Evolutionary conservation across 176 grass and related monocot genomes (phyloP).

Genomic region (Alloteropsis semialata): DNA sequence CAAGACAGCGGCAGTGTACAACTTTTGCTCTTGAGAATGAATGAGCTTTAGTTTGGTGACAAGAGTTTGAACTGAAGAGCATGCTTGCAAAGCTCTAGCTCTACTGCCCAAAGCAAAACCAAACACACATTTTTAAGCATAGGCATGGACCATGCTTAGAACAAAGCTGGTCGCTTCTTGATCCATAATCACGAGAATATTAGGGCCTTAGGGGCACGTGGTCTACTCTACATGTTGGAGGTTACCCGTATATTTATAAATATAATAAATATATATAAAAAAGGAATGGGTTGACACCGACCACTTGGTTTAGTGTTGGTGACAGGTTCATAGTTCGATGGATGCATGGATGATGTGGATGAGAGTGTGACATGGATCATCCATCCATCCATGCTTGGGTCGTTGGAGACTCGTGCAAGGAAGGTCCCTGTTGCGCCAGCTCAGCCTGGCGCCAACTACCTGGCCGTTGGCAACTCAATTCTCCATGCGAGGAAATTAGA

Average conservation of each 20-base stretch:
- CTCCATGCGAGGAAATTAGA: background rate
- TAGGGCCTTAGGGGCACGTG: background rate
- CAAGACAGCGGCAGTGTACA: background rate
- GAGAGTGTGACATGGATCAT: background rate
- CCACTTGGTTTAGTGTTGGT: background rate
- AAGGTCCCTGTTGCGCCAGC: constrained; percentile 3
- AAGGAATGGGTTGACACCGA: background rate
- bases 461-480: background rate
- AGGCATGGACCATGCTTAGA: background rate
- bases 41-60: background rate
- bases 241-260: no score
- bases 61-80: background rate
- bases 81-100: background rate
- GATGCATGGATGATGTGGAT: background rate
- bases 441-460: background rate
- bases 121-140: background rate
- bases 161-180: background rate
- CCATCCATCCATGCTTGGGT: background rate
- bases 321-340: background rate
- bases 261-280: background rate
- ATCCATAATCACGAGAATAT: background rate
- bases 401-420: constrained; percentile 12
- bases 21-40: background rate
- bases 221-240: background rate
- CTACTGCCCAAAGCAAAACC: background rate